Conservation (phyloP, 1,284 basidiomycete species). For the Cutaneotrichosporon sp. region DNA sequence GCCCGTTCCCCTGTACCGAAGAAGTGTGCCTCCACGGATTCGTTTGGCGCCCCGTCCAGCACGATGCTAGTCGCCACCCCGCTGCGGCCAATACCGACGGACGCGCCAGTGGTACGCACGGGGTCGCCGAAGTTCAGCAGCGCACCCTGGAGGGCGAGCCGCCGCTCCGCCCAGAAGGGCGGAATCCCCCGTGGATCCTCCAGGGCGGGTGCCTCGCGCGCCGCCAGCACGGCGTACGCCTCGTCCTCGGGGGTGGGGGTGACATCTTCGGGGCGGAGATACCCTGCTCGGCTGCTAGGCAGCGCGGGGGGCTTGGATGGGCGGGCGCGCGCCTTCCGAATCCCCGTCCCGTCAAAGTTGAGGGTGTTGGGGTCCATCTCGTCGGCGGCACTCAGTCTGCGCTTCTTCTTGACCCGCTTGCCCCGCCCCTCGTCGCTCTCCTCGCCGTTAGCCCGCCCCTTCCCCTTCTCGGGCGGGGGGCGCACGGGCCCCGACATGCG, state of each 20-base stretch:
- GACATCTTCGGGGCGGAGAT: constrained; percentile 17
- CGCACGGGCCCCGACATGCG: background rate
- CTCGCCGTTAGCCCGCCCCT: constrained; percentile 22
- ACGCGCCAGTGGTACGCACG: constrained; percentile 35
- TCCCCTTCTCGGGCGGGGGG: constrained; percentile 25
- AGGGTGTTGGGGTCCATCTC: constrained; percentile 32
- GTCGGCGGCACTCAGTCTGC: constrained; percentile 30
- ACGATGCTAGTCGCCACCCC: constrained; percentile 47
- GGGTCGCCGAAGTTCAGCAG: constrained; percentile 43
- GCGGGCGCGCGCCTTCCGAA: constrained; percentile 12
- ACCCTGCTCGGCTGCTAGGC: background rate
- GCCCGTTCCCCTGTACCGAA: constrained; percentile 36
- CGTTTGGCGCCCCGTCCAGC: constrained; percentile 37
- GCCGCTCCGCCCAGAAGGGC: constrained; percentile 47
- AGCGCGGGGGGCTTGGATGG: background rate
- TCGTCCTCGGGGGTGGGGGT: constrained; percentile 25
- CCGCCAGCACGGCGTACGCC: constrained; percentile 30
- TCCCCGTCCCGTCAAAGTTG: constrained; percentile 22
- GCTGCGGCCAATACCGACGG: constrained; percentile 41
- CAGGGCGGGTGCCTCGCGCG: constrained; percentile 27
- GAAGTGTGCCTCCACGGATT: constrained; percentile 26
- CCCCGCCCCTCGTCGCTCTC: constrained; percentile 22
- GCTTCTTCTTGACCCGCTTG: constrained; percentile 37
- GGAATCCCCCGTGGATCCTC: constrained; percentile 30
- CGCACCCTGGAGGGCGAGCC: constrained; percentile 33